Conservation (phyloP, 169 alveolate species). For the Cryptosporidium xiaoi region DNA sequence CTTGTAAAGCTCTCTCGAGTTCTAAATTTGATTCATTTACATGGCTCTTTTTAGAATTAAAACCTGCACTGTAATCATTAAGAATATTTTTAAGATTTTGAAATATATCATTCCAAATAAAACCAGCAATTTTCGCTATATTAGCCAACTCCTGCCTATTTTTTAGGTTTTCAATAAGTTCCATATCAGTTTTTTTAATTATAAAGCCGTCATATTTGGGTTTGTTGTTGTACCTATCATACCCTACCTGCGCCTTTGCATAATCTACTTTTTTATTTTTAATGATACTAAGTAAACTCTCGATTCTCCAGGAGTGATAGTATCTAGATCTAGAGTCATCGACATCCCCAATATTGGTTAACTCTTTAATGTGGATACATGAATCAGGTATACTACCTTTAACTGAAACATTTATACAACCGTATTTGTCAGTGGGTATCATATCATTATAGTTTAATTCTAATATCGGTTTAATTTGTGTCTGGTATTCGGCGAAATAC, state of each 20-base stretch:
- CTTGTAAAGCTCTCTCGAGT: background rate
- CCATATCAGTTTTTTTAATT: slow-evolving; percentile 19
- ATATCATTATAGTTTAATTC: slow-evolving; percentile 32
- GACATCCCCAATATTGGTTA: too few species aligned
- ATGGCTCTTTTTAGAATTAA: background rate
- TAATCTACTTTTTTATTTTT: slow-evolving; percentile 20
- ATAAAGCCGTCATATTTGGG: slow-evolving; percentile 56
- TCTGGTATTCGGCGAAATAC: slow-evolving; percentile 65
- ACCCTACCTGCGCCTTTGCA: slow-evolving; percentile 57
- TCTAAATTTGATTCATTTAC: background rate
- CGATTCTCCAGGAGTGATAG: slow-evolving; percentile 19
- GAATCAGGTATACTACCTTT: slow-evolving; percentile 41
- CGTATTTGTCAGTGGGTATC: slow-evolving; percentile 23
- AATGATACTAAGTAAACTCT: slow-evolving; percentile 20
- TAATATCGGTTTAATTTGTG: slow-evolving; percentile 31
- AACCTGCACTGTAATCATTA: background rate
- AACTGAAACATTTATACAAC: slow-evolving; percentile 12
- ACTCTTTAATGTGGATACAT: slow-evolving; percentile 35
- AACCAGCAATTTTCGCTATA: slow-evolving; percentile 35
- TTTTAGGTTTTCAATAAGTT: background rate
- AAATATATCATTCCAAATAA: slow-evolving; percentile 52
- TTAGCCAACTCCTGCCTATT: slow-evolving; percentile 10
- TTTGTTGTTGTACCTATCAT: slow-evolving; percentile 15
- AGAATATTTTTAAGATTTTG: slow-evolving; percentile 17
- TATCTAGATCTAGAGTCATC: slow-evolving; percentile 29